Percentiles rank a stretch among this genome's conserved stretches.
Evolutionary conservation across 1,284 basidiomycete genomes (phyloP).

Genomic region (Microbotryomycetes sp.): DNA sequence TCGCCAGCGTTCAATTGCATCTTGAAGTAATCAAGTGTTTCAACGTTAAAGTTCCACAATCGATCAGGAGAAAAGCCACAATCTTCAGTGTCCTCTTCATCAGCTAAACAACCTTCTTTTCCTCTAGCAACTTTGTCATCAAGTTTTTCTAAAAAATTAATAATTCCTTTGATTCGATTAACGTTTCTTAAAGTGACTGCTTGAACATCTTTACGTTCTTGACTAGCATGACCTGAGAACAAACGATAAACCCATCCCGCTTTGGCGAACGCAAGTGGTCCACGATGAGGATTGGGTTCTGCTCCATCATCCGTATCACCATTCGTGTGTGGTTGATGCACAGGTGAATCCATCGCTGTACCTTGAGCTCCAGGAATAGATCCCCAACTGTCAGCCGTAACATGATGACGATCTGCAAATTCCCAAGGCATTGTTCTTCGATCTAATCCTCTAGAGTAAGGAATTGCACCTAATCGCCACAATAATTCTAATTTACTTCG

Average conservation of each 20-base stretch:
- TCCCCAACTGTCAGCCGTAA: constrained; percentile 35
- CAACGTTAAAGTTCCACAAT: constrained; percentile 34
- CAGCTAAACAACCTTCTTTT: constrained; percentile 20
- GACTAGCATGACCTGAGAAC: constrained; percentile 38
- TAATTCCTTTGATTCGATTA: constrained; percentile 40
- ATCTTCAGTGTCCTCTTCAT: constrained; percentile 10
- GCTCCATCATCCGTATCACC: constrained; percentile 20
- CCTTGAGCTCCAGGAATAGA: constrained; percentile 33
- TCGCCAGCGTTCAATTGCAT: constrained; percentile 22
- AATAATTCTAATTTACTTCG: constrained; percentile 40
- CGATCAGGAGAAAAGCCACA: constrained; percentile 36
- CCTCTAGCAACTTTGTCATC: constrained; percentile 36
- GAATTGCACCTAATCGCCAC: constrained; percentile 40
- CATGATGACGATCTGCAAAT: constrained; percentile 33
- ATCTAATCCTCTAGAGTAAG: constrained; percentile 36
- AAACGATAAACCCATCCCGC: constrained; percentile 41
- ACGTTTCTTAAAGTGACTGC: constrained; percentile 37
- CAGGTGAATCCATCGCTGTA: constrained; percentile 14
- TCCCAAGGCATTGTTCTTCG: constrained; percentile 37
- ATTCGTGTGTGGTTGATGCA: constrained; percentile 21
- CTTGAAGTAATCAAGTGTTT: constrained; percentile 30
- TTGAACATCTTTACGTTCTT: constrained; percentile 35
- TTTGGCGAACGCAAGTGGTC: constrained; percentile 33
- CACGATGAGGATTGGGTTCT: constrained; percentile 19
- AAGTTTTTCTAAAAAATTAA: constrained; percentile 38